Conservation (phyloP, 352 stramenopile species). For the Achlya hypogyna region DNA sequence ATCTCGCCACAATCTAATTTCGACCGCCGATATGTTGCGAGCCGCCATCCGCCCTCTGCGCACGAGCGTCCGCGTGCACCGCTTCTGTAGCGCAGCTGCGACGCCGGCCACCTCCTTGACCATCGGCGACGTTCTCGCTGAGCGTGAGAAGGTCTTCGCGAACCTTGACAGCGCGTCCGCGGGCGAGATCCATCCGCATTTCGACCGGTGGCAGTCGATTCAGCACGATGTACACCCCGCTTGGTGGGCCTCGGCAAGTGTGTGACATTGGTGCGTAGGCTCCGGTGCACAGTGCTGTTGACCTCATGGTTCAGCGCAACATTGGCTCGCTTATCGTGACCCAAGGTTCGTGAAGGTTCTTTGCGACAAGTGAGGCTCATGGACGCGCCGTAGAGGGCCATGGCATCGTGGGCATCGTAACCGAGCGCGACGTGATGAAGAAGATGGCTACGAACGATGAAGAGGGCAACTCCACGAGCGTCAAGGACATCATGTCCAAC, state of each 20-base stretch:
- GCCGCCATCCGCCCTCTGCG: not conserved
- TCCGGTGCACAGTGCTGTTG: constrained; percentile 62
- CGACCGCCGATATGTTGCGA: no score
- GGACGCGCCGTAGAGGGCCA: constrained; percentile 28
- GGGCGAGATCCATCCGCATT: constrained; percentile 11
- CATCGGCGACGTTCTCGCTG: constrained; percentile 2
- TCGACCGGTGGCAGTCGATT: constrained; percentile 14
- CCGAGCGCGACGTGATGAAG: constrained; percentile 69
- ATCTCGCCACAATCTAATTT: no score
- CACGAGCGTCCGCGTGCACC: not conserved
- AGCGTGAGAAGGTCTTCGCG: constrained; percentile 11
- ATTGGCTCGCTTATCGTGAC: constrained; percentile 46
- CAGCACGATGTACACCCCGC: not conserved
- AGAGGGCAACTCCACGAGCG: constrained; percentile 31
- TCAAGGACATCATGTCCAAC: constrained; percentile 76
- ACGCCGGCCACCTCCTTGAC: constrained; percentile 3
- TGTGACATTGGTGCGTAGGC: constrained; percentile 33
- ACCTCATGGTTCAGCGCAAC: constrained; percentile 70
- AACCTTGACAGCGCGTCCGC: not conserved
- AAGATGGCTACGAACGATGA: constrained; percentile 50
- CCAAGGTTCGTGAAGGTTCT: not conserved
- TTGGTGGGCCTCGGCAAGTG: not conserved
- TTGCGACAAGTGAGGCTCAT: not conserved
- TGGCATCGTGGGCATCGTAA: constrained; percentile 76
- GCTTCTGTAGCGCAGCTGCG: constrained; percentile 1